These are phyloP conservation scores for Boletus vermiculosoides DNA, from an alignment of 768 basidiomycete genomes.

Conservation along the genomic window DNA sequence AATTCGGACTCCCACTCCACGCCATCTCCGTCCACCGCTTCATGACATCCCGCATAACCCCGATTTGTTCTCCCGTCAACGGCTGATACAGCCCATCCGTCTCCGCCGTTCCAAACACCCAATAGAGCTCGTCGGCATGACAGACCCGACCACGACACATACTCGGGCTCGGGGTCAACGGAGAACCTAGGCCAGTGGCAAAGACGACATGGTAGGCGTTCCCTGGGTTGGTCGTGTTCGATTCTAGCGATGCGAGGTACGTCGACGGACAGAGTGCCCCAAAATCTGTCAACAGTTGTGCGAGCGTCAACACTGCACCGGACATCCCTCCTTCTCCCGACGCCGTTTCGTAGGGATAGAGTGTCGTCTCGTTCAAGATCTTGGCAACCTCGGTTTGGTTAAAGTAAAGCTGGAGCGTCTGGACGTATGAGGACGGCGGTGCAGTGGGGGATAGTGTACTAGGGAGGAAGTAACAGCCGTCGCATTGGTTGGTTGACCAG, in stretches of 20 bases:
- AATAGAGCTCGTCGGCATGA: conserved; percentile 13
- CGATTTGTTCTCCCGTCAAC: conserved; percentile 2
- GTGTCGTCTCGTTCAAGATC: conserved; percentile 12
- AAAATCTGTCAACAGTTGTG: conserved; percentile 15
- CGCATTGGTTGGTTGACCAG: conserved; percentile 20
- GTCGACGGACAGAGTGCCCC: conserved; percentile 3
- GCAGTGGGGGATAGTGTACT: conserved; percentile 12
- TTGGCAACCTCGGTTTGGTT: conserved; percentile 5
- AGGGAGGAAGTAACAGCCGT: conserved; percentile 20
- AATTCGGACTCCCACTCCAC: conserved; percentile 20
- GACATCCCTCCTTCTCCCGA: conserved; percentile 1
- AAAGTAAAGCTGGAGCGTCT: conserved; percentile 2
- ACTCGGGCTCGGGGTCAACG: conserved; percentile 12
- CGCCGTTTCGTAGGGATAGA: conserved; percentile 20
- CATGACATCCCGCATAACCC: conserved; percentile 5
- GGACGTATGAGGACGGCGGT: conserved; percentile 7
- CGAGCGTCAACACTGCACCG: conserved; percentile 5
- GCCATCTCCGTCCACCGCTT: conserved; percentile 14
- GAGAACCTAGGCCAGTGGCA: not conserved
- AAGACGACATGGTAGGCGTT: conserved; percentile 12
- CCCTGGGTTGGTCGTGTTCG: conserved; percentile 14
- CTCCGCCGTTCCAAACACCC: conserved; percentile 13
- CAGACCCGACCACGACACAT: conserved; percentile 16
- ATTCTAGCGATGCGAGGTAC: conserved; percentile 8
- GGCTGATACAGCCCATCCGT: conserved; percentile 18